phyloP scores from a whole-genome alignment of 192 early-diverging fungal species.

The Coemansia sp. region DNA sequence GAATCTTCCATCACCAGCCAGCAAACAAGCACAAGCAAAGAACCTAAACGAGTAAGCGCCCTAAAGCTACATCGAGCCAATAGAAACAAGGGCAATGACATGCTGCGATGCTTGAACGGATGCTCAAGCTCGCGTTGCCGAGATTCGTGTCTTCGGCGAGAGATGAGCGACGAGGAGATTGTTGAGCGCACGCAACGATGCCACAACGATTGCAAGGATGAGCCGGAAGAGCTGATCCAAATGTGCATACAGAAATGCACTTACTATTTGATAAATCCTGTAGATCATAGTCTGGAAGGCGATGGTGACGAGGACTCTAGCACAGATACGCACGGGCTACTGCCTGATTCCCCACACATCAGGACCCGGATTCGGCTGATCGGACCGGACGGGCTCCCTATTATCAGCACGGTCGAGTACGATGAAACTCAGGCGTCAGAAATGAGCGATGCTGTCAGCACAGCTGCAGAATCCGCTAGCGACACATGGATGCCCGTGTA shows the following conservation, averaged over 20 bases:
- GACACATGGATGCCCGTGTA: slow-evolving; percentile 19
- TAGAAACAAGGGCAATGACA: neutral
- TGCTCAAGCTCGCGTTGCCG: slow-evolving; percentile 8
- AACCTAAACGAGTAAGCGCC: neutral
- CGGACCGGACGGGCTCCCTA: slow-evolving; percentile 49
- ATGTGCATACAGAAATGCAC: slow-evolving; percentile 53
- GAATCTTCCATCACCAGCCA: neutral
- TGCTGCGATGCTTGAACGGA: neutral
- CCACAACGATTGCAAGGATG: slow-evolving; percentile 31
- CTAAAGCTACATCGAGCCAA: neutral
- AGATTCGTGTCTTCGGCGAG: slow-evolving; percentile 7
- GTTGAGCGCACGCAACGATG: slow-evolving; percentile 46
- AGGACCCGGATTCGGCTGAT: slow-evolving; percentile 40
- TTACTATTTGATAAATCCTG: slow-evolving; percentile 41
- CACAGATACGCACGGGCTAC: slow-evolving; percentile 15
- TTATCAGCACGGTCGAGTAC: slow-evolving; percentile 2
- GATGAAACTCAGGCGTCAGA: neutral
- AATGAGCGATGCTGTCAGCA: neutral
- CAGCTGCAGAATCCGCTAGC: neutral
- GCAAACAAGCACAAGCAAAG: neutral
- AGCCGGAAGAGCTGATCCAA: slow-evolving; percentile 37
- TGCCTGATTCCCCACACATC: slow-evolving; percentile 28
- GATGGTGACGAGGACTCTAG: slow-evolving; percentile 3
- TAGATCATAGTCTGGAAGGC: slow-evolving; percentile 8
- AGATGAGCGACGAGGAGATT: slow-evolving; percentile 25